phyloP scores from a whole-genome alignment of 176 grass and related monocot species.

The Bolboschoenus planiculmis region DNA sequence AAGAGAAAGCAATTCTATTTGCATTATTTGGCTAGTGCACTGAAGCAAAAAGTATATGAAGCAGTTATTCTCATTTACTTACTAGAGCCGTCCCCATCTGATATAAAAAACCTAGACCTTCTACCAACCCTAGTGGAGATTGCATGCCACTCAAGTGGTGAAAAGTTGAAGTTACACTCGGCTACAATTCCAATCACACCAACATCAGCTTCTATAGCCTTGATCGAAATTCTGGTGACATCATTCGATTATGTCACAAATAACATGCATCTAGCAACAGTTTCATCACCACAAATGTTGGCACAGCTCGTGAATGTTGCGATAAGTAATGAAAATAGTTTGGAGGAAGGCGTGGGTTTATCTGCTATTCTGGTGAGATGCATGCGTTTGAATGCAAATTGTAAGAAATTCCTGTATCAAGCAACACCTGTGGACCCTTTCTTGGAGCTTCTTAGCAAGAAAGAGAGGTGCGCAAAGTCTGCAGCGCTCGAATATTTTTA shows the following conservation, averaged over 20 bases:
- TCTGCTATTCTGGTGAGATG: slow-evolving; percentile 94
- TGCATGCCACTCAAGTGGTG: slow-evolving; percentile 47
- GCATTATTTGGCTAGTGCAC: slow-evolving; percentile 61
- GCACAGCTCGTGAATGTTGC: slow-evolving; percentile 78
- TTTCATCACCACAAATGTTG: slow-evolving; percentile 71
- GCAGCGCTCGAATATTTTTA: slow-evolving; percentile 94
- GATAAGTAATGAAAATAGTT: slow-evolving; percentile 29
- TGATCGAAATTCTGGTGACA: slow-evolving; percentile 95
- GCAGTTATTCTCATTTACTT: slow-evolving; percentile 93
- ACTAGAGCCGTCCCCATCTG: slow-evolving; percentile 78
- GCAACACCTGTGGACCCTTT: slow-evolving; percentile 92
- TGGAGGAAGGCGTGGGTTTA: slow-evolving; percentile 77
- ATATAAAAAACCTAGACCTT: slow-evolving; percentile 77
- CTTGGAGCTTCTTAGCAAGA: slow-evolving; percentile 78
- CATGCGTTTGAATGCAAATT: slow-evolving; percentile 65
- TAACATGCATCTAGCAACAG: slow-evolving; percentile 77
- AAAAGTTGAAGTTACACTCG: slow-evolving; percentile 29
- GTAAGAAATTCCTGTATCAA: slow-evolving; percentile 94
- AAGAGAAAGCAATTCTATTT: slow-evolving; percentile 75
- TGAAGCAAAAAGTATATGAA: slow-evolving; percentile 90
- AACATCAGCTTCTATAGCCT: slow-evolving; percentile 85
- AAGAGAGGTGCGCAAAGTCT: slow-evolving; percentile 47
- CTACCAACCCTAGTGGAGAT: slow-evolving; percentile 73
- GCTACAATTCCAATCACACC: slow-evolving; percentile 72
- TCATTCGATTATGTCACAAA: slow-evolving; percentile 99